Base-by-base conservation (phyloP, 2,329 filamentous ascomycete genomes). In the Aspergillus awamori region DNA sequence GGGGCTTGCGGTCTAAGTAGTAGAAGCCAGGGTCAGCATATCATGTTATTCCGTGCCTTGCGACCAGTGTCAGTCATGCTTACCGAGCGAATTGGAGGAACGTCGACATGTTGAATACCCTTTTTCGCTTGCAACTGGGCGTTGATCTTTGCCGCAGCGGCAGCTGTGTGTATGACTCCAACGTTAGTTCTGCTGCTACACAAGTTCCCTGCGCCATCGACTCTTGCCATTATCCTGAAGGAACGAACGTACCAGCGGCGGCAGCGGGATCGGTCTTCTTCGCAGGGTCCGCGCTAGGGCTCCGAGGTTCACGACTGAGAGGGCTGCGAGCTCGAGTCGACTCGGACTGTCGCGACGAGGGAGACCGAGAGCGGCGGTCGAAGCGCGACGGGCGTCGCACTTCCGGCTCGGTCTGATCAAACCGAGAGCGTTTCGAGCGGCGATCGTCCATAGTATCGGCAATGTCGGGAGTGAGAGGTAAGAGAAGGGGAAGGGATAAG, bases 281-380 rank as follows among this genome's bases (percentile, higher is more conserved):
- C 63, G 71, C 51, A 36, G 73, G 76, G 39, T 78, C 77, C 38
- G 72, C 72, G 53, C 77, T 77, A 39, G 84, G 82, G 69, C 81
- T 84, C 54, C 76, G 76, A 57, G 79, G 75, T 57, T 81, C 78
- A 66, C 82, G 84, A 61, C 82, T 82, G 59, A 93, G 76, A 20
- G 93, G 93, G 76, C 93, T 97, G 69, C 94, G 90, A 70, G 92
- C 92, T 74, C 94, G 88, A 68, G 84, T 81, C 49, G 86, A 79
- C 64, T 96, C 91, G 26, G 87, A 82, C 68, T 88, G 86, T 71
- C 87, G 84, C 61, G 80, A 78, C 26, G 87, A 85, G 22, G 93
- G 93, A 33, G 93, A 97, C 67, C 92, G 90, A 61, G 95, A 98
- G 70, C 95, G 90, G 70, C 93, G 88, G 79, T 97, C 94, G 78